Percentiles rank a stretch among this genome's conserved stretches.
Evolutionary conservation across 495 filamentous ascomycete genomes (phyloP).

Genomic region (Podospora pseudopauciseta): DNA sequence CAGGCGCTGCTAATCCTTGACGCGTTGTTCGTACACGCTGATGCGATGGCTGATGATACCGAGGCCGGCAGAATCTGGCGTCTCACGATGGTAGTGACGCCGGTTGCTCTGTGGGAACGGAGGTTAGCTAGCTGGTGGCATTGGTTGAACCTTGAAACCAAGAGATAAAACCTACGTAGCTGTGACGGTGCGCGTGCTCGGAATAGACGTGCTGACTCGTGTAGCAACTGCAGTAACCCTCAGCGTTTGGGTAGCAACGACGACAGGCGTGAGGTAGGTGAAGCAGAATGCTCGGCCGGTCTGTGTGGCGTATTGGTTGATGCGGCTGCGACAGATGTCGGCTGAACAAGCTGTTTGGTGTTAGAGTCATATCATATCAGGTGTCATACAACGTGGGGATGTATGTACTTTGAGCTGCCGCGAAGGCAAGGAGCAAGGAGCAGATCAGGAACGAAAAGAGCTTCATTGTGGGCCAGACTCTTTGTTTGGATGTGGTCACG

Average conservation of each 20-base stretch:
- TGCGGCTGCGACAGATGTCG: neutral
- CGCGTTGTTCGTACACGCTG: neutral
- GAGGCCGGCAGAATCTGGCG: neutral
- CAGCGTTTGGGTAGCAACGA: neutral
- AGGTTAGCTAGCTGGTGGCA: neutral
- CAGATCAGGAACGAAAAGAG: neutral
- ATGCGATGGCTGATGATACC: neutral
- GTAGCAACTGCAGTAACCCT: neutral
- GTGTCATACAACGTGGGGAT: neutral
- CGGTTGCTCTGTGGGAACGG: neutral
- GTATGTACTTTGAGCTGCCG: neutral
- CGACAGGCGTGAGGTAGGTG: neutral
- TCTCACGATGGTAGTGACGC: neutral
- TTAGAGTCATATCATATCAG: neutral
- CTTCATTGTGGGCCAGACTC: neutral
- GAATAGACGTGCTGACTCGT: neutral
- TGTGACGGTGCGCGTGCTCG: neutral
- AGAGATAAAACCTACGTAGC: neutral
- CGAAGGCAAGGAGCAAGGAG: neutral
- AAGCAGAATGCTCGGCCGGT: constrained; percentile 4
- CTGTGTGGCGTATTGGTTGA: neutral
- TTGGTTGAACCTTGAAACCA: no score
- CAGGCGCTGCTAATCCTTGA: constrained; percentile 3
- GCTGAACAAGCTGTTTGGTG: neutral
- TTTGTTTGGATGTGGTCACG: neutral